Evolutionary conservation across 306 rosid genomes (phyloP), one percentile per base, ranked within the genome.

Genomic region (Mimosa pudica): DNA sequence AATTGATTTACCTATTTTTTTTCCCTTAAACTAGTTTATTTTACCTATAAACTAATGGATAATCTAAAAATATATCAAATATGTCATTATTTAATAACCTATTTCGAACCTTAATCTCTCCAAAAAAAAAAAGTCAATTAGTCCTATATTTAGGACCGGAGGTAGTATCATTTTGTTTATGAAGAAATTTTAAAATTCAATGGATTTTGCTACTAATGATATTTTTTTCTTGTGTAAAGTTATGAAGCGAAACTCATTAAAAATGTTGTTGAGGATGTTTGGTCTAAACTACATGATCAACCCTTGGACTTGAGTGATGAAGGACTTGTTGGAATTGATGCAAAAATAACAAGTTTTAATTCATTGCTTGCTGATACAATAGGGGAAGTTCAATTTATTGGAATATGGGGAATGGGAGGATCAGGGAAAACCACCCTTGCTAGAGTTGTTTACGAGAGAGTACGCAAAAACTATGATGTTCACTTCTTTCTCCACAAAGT

Each of bases 401-500:
- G 70, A 64, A 35, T 64, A 17, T 64, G 70, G 46, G 70, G 70
- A 7, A 35, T 35, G 46, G 70, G 46, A 13, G 70, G 20, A 8
- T 35, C 33, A 64, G 70, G 70, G 7, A 64, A 64, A 7, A 64
- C 70, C 6, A 64, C 70, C 36, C 70, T 64, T 64, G 70, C 70
- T 5, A 64, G 24, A 64, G 20, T 7, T 64, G 20, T 64, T 2
- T 64, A 33, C 16, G 45, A 64, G 70, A 12, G 20, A 64, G 12
- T 35, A 35, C 0, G 8, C 3, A 35, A 16, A 13, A 41, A 64
- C 2, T 64, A 35, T 14, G 70, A 64, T 5, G 8, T 64, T 64
- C 4, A 6, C 6, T 35, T 42, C 46, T 64, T 64, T 11, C 45
- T 33, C 2, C 20, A 36, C 10, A 14, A 64, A 35, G 20, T 64